These are phyloP conservation scores for Penicillium verrucosum DNA, from an alignment of 2,329 filamentous ascomycete genomes.

Conservation along the genomic window DNA sequence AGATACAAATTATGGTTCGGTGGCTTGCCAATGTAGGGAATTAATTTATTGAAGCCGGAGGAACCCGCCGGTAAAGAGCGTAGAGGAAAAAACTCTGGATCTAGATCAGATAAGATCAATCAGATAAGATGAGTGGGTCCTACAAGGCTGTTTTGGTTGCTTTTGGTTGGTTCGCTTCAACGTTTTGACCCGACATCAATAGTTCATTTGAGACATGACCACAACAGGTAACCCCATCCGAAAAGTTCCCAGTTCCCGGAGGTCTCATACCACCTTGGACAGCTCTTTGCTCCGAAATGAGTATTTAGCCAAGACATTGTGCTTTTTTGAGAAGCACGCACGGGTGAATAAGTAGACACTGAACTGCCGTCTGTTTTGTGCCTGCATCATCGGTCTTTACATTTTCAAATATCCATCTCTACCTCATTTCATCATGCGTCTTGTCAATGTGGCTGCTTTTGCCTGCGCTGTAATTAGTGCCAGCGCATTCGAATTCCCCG, in stretches of 20 bases:
- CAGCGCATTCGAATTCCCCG: conserved; percentile 1
- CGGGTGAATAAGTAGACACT: background rate
- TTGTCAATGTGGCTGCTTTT: background rate
- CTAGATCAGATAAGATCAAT: background rate
- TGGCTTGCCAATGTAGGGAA: background rate
- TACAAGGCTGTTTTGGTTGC: background rate
- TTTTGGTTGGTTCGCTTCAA: background rate
- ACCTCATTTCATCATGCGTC: background rate
- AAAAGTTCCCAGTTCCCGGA: background rate
- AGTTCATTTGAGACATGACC: background rate
- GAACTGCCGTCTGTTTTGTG: background rate
- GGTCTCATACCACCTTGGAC: background rate
- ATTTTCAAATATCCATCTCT: too few relatives aligned
- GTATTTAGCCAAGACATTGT: background rate
- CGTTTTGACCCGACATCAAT: background rate
- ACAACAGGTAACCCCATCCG: background rate
- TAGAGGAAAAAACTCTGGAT: background rate
- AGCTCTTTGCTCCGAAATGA: background rate
- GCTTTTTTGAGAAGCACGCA: background rate
- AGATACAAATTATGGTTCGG: background rate
- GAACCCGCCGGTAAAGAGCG: background rate
- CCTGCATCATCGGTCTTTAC: background rate
- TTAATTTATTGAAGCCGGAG: background rate
- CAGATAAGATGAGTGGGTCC: background rate
- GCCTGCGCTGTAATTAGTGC: background rate